Conservation (phyloP, 208 protist genomes). For the Acanthamoeba royreba region DNA sequence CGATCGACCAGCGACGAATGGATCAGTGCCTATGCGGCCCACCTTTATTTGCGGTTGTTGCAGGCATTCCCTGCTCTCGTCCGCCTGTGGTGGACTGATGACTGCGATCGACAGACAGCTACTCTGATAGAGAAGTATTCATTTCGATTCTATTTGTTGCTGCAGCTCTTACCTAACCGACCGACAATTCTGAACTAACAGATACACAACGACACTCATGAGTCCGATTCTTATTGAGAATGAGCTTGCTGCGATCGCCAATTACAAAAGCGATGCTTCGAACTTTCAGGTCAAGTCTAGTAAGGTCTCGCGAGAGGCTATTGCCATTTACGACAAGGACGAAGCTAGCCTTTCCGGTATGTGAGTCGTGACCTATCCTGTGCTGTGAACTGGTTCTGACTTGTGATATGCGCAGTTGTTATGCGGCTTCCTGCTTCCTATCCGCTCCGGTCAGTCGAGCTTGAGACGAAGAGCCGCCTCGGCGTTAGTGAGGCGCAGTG, state of each 20-base stretch:
- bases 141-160: no score
- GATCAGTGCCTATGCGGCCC: background rate
- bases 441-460: conserved; percentile 29
- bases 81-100: conserved; percentile 37
- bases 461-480: background rate
- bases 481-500: conserved; percentile 43
- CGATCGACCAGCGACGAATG: conserved; percentile 25
- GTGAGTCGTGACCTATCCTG: background rate
- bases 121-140: conserved; percentile 31
- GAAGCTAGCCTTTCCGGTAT: conserved; percentile 26
- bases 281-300: conserved; percentile 32
- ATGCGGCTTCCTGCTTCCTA: conserved; percentile 16
- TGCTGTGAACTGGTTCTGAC: background rate
- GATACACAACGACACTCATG: conserved; percentile 5
- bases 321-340: conserved; percentile 44
- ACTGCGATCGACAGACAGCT: conserved; percentile 28
- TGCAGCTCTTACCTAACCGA: no score
- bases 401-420: background rate
- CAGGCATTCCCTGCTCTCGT: conserved; percentile 30
- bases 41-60: conserved; percentile 34
- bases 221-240: conserved; percentile 43
- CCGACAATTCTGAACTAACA: no score
- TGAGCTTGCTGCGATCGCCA: background rate
- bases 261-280: background rate
- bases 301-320: conserved; percentile 34